Base-by-base conservation (phyloP, 164 flowering plant species). In the Taxillus chinensis region DNA sequence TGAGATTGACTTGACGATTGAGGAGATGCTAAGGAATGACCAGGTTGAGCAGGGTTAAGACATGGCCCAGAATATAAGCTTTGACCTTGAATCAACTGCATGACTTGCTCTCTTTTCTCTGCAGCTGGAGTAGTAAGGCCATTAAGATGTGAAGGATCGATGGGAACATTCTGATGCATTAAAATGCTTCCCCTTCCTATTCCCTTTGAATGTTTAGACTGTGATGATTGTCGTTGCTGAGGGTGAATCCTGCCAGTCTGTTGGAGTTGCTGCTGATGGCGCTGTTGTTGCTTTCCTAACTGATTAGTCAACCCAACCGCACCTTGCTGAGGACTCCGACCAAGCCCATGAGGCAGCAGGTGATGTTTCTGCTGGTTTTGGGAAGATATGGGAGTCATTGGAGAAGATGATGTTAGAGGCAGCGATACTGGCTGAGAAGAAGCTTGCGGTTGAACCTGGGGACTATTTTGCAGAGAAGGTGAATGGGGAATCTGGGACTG, bases 321-420 rank as follows among this genome's bases (percentile, higher is more conserved):
- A 70, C 79, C 79, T 67, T 69, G 52, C 71, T 74, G 87, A 49
- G 82, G 62, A 56, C 58, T 85, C 62, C 89, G 79, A 17, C 66
- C 70, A 40, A 77, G 67, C 51, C 81, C 87, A 57, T 80, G 84
- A 61, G 76, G 74, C 10, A 82, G 76, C 41, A 75, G 45, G 53
- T 77, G 86, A 68, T 74, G 85, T 63, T 87, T 89, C 73, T 78
- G 88, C 58, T 78, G 90, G 57, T 79, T 76, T 68, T 81, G 95
- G 8, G 82, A 73, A 50, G 82, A 39, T 10, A 74, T 63, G 8
- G 92, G 75, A 64, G 80, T 75, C 82, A 86, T 64, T 50, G 89
- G 78, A 17, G 89, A 76, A 48, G 96, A 75, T 55, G 87, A 62
- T 27, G 87, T 66, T 50, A 75, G 48, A 16, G 86, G 69, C 61